Percentiles rank a stretch among this genome's conserved stretches.
phyloP scores from a whole-genome alignment of 805 yeast species.

The Lipomyces sp. region DNA sequence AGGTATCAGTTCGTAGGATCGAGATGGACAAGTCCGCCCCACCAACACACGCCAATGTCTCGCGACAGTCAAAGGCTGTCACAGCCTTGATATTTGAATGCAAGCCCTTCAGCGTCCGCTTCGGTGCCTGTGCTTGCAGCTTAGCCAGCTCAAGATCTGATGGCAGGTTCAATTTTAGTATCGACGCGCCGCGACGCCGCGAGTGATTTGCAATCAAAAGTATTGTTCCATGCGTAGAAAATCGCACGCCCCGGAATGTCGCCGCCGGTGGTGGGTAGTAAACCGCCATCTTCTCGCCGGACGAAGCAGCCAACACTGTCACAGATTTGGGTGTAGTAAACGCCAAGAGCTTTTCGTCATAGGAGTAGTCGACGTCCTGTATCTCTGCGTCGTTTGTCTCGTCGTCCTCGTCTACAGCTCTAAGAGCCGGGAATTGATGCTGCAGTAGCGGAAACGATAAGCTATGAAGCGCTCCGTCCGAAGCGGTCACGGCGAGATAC shows the following conservation, averaged over 20 bases:
- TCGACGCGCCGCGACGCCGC: conserved; percentile 22
- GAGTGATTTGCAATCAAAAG: conserved; percentile 16
- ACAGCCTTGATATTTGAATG: conserved; percentile 37
- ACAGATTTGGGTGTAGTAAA: conserved; percentile 58
- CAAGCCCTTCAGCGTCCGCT: conserved; percentile 12
- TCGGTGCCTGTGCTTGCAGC: conserved; percentile 16
- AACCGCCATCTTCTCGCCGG: conserved; percentile 41
- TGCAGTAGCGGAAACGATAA: conserved; percentile 57
- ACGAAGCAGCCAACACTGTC: conserved; percentile 49
- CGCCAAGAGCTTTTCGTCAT: conserved; percentile 61
- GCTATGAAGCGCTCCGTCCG: conserved; percentile 54
- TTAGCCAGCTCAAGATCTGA: conserved; percentile 11
- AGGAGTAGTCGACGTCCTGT: conserved; percentile 63
- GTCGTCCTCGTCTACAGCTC: conserved; percentile 48
- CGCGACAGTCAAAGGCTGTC: conserved; percentile 49
- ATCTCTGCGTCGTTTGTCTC: conserved; percentile 42
- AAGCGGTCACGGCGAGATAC: conserved; percentile 65
- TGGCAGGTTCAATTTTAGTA: conserved; percentile 17
- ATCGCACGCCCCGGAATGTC: conserved; percentile 21
- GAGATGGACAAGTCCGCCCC: conserved; percentile 66
- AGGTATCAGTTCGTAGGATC: conserved; percentile 51
- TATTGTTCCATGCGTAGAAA: conserved; percentile 7
- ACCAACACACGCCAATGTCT: conserved; percentile 53
- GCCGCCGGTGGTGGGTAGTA: conserved; percentile 21
- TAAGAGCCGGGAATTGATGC: conserved; percentile 39